Percentiles rank a stretch among this genome's conserved stretches.
Evolutionary conservation across 1,284 basidiomycete species (phyloP).

Genomic region (Moesziomyces sp.): DNA sequence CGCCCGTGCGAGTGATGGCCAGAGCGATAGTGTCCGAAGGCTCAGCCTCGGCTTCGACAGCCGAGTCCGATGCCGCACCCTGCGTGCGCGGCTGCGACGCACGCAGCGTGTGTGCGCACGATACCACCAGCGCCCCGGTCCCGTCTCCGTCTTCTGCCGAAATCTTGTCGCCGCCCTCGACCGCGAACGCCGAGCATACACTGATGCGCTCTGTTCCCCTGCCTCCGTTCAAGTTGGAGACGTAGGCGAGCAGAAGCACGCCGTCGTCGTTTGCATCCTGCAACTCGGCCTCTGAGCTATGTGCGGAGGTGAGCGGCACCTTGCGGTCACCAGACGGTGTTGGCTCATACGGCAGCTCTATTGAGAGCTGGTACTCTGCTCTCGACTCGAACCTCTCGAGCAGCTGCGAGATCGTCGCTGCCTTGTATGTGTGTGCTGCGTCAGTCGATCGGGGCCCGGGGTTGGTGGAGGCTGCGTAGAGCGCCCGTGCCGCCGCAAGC

Average conservation of each 20-base stretch:
- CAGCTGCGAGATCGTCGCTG: slow-evolving; percentile 25
- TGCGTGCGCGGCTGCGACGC: slow-evolving; percentile 54
- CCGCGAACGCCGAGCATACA: slow-evolving; percentile 75
- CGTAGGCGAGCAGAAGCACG: slow-evolving; percentile 75
- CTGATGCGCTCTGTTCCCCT: slow-evolving; percentile 72
- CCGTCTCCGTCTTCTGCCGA: slow-evolving; percentile 63
- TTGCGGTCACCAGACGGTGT: slow-evolving; percentile 46
- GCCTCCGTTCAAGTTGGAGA: slow-evolving; percentile 64
- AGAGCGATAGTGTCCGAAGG: slow-evolving; percentile 62
- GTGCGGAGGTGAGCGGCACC: slow-evolving; percentile 52
- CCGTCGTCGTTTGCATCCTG: slow-evolving; percentile 67
- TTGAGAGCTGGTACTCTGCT: slow-evolving; percentile 50
- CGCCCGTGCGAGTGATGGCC: slow-evolving; percentile 63
- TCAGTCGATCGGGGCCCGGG: slow-evolving; percentile 2
- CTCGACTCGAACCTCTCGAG: slow-evolving; percentile 36
- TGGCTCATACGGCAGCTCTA: slow-evolving; percentile 64
- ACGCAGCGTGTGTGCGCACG: slow-evolving; percentile 76
- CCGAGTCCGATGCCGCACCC: slow-evolving; percentile 41
- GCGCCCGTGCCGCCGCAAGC: slow-evolving; percentile 47
- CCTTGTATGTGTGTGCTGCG: slow-evolving; percentile 17
- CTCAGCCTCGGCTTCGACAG: not conserved
- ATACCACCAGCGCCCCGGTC: slow-evolving; percentile 70
- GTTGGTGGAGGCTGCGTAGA: slow-evolving; percentile 26
- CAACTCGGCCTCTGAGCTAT: slow-evolving; percentile 50
- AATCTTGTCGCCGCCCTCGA: slow-evolving; percentile 67